Evolutionary conservation across 768 basidiomycete genomes (phyloP), one percentile per base, ranked within the genome.

Genomic region (Panaeolus papilionaceus): DNA sequence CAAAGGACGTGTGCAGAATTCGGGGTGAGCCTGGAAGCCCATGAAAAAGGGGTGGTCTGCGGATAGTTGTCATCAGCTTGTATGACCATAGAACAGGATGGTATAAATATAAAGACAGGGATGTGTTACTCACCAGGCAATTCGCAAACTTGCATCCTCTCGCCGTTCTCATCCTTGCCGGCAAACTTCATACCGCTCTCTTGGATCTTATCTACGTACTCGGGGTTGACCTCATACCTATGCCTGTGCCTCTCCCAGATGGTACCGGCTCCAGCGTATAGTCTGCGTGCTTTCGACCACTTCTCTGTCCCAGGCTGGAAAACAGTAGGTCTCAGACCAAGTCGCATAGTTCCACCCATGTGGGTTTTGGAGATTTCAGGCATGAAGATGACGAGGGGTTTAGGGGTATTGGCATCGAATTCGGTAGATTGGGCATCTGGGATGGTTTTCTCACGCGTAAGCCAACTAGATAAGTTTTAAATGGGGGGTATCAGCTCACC

Each of bases 281-380:
- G 80, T 76, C 87, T 86, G 38, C 95, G 85, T 26, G 86, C 80
- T 68, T 87, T 88, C 61, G 90, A 91, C 91, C 91, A 94, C 18
- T 77, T 73, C 73, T 91, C 91, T 1, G 89, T 90, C 12, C 81
- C 85, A 9, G 83, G 77, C 66, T 91, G 88, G 77, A 99, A 98
- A 61, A 98, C 86, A 2, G 97, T 99, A 3, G 97, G 95, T n/a
- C 97, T 89, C 47, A 99, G 84, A 26, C 98, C 98, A n/a, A 98
- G 87, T 12, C 98, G 91, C 98, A 99, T 99, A n/a, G 97, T 99
- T 23, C 98, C 98, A 63, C 98, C 98, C 89, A 99, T 95, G 71
- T 99, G 96, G 12, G 96, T 98, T 76, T 92, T 92, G 11, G 95
- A 98, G 72, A 99, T 94, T 77, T 99, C 98, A 18, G 98, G 98